Evolutionary conservation across 2,329 filamentous ascomycete species (phyloP), one percentile per base, ranked within the genome.

Genomic region (Diaporthe caulivora): DNA sequence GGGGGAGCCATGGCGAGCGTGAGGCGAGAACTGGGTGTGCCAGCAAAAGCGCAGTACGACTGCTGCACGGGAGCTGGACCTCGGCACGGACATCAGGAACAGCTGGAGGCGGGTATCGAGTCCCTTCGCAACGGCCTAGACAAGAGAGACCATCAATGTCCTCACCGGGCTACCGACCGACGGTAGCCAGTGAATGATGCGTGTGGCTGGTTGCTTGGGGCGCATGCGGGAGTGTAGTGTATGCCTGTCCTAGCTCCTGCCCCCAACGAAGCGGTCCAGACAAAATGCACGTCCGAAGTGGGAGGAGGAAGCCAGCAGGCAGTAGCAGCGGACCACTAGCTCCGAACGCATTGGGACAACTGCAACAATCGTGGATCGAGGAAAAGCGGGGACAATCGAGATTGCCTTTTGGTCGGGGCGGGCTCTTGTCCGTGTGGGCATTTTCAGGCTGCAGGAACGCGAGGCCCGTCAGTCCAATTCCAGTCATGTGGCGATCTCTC

Each of bases 331-430:
- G 62, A 40, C 24, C 62, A 51, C 29, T 31, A 67, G 44, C 62
- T 65, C 44, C 54, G 67, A 15, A 24, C 17, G 9, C 51, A 42
- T 42, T 13, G 18, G 29, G 42, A 44, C 24, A 44, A 34, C n/a
- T 15, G 29, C 9, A n/a, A n/a, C n/a, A 34, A 42, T 51, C 55
- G 18, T 18, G 26, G 42, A 71, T 71, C 68, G 68, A 44, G 31
- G n/a, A 49, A 54, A 54, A 40, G 54, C 29, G 26, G 65, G 21
- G 65, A 57, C 68, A 62, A 71, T 71, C 68, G 68, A 71, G 68
- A 71, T 71, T 37, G 29, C 15, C 18, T 11, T 26, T 53, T 7
- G 31, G n/a, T n/a, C n/a, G 51, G 44, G 55, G 55, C 55, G n/a
- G 54, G 24, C 40, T 26, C 21, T 29, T 29, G 54, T 51, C 26